A percentile compares a stretch with the other conserved stretches of the same genome.
Evolutionary conservation across 2,329 filamentous ascomycete species (phyloP).

Genomic region (Ceratocystis eucalypticola): DNA sequence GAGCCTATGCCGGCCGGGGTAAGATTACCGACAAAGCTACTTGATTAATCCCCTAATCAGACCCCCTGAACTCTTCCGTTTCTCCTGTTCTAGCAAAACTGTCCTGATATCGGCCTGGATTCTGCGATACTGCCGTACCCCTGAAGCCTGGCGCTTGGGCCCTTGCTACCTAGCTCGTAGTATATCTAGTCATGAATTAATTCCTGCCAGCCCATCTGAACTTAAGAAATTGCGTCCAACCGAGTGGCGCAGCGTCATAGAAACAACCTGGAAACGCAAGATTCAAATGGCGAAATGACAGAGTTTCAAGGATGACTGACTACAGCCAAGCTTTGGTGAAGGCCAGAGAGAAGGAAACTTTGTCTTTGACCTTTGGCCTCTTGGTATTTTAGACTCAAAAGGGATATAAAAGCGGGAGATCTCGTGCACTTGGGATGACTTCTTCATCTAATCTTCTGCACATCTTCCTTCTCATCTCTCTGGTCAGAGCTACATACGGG

Average conservation of each 20-base stretch:
- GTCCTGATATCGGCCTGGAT: background rate
- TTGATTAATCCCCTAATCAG: background rate
- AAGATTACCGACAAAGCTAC: background rate
- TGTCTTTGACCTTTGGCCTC: background rate
- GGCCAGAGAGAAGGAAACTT: background rate
- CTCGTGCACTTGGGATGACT: background rate
- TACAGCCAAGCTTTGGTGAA: background rate
- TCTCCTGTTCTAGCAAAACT: background rate
- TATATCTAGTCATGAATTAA: background rate
- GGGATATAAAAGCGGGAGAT: background rate
- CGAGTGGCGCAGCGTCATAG: background rate
- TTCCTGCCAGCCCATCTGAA: background rate
- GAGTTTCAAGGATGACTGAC: background rate
- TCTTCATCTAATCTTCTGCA: background rate
- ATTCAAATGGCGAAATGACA: slow-evolving; percentile 4
- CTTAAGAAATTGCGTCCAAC: background rate
- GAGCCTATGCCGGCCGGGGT: background rate
- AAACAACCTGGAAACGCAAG: background rate
- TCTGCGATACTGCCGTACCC: background rate
- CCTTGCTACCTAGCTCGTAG: no score
- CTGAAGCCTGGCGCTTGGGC: background rate
- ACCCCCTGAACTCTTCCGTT: background rate
- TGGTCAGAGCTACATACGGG: background rate
- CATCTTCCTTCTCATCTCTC: background rate
- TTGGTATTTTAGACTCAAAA: background rate